These are phyloP conservation scores for Stentor coeruleus DNA, from an alignment of 73 alveolate genomes.

Conservation along the genomic window DNA sequence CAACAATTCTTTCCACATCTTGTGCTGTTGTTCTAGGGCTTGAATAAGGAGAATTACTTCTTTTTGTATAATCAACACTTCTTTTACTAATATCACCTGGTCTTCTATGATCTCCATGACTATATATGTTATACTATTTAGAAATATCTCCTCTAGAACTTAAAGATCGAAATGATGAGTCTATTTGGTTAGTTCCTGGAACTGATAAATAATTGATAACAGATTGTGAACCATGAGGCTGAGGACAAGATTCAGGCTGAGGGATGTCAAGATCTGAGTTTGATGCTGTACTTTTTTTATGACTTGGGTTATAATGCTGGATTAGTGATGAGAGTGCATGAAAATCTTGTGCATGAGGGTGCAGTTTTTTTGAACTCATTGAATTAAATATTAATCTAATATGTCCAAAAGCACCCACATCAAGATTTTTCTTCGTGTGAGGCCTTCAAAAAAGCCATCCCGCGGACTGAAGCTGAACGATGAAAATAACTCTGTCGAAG, in stretches of 20 bases:
- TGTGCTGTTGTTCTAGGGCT: background rate
- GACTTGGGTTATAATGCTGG: background rate
- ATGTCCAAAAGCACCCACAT: constrained; percentile 50
- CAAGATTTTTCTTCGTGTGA: constrained; percentile 64
- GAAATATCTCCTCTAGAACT: background rate
- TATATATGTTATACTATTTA: background rate
- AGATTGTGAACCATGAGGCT: background rate
- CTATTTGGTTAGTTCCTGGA: background rate
- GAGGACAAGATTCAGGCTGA: background rate
- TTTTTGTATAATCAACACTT: background rate
- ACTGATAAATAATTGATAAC: background rate
- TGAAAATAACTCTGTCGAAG: constrained; percentile 45
- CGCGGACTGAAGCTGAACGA: constrained; percentile 36
- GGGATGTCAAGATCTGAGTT: background rate
- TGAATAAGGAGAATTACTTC: background rate
- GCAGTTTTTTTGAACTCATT: background rate
- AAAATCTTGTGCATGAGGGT: background rate
- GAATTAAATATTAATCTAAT: background rate
- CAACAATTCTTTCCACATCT: background rate
- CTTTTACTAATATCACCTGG: too few species aligned
- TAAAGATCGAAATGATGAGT: background rate
- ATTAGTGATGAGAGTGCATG: background rate
- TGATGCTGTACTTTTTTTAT: background rate
- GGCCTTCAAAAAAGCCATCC: constrained; percentile 64
- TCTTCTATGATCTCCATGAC: background rate